A percentile compares a stretch with the other conserved stretches of the same genome.
phyloP scores from a whole-genome alignment of 2,329 filamentous ascomycete species.

The Tolypocladium inflatum region DNA sequence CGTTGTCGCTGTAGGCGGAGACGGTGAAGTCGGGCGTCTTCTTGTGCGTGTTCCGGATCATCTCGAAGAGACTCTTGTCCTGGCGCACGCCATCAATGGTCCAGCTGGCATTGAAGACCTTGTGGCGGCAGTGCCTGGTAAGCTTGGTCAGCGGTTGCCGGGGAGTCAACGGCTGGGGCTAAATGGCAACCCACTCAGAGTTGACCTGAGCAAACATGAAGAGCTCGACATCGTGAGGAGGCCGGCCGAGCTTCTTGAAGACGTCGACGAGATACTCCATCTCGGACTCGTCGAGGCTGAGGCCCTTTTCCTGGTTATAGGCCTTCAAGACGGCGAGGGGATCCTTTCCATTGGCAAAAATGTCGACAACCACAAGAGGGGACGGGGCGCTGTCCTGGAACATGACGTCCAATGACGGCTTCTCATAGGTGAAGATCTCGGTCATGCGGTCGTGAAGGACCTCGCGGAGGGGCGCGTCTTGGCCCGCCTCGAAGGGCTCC shows the following conservation, averaged over 20 bases:
- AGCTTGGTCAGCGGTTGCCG: background rate
- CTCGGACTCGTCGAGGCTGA: slow-evolving; percentile 80
- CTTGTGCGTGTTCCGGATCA: slow-evolving; percentile 95
- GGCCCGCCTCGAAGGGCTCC: slow-evolving; percentile 25
- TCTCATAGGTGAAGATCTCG: slow-evolving; percentile 59
- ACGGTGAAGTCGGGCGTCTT: slow-evolving; percentile 73
- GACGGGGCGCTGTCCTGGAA: slow-evolving; percentile 59
- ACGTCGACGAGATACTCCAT: slow-evolving; percentile 85
- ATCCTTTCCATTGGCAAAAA: slow-evolving; percentile 54
- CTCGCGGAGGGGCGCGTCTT: slow-evolving; percentile 54
- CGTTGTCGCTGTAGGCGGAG: slow-evolving; percentile 95
- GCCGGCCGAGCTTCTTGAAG: slow-evolving; percentile 35
- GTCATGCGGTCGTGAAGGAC: slow-evolving; percentile 92
- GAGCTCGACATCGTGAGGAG: slow-evolving; percentile 82
- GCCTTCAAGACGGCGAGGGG: slow-evolving; percentile 66
- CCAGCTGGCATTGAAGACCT: slow-evolving; percentile 96
- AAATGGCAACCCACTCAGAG: slow-evolving; percentile 53
- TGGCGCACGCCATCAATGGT: slow-evolving; percentile 81
- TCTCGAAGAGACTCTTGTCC: slow-evolving; percentile 75
- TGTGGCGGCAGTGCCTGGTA: slow-evolving; percentile 57
- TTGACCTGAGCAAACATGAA: slow-evolving; percentile 99
- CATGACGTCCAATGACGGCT: slow-evolving; percentile 64
- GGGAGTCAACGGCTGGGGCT: background rate
- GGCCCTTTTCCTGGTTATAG: slow-evolving; percentile 75
- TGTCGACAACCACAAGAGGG: slow-evolving; percentile 65